Evolutionary conservation across 805 yeast species (phyloP).

Genomic region (Spathaspora sp.): DNA sequence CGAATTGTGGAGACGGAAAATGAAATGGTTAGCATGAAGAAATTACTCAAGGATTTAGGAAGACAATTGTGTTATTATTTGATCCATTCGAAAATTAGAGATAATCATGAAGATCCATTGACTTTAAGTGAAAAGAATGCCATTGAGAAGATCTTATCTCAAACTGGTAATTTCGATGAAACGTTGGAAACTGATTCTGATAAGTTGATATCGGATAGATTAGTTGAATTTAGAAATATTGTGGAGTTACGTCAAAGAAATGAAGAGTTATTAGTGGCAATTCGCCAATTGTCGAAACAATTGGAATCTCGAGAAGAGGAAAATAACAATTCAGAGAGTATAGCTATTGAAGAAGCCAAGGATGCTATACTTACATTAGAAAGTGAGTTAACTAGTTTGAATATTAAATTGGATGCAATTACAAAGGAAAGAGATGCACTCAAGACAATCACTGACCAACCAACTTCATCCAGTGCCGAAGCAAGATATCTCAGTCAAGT

Average conservation of each 20-base stretch:
- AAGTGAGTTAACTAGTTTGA: conserved; percentile 51
- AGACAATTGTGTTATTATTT: conserved; percentile 77
- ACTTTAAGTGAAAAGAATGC: conserved; percentile 62
- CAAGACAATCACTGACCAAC: conserved; percentile 21
- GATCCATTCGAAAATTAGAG: conserved; percentile 58
- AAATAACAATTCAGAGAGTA: conserved; percentile 38
- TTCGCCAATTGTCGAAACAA: conserved; percentile 68
- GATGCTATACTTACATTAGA: conserved; percentile 64
- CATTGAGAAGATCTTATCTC: conserved; percentile 50
- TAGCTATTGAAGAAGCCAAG: conserved; percentile 59
- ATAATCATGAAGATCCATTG: conserved; percentile 56
- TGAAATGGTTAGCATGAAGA: conserved; percentile 47
- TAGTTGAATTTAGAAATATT: conserved; percentile 66
- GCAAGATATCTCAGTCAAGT: conserved; percentile 20
- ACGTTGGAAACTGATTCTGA: conserved; percentile 63
- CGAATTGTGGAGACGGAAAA: conserved; percentile 40
- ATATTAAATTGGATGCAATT: conserved; percentile 49
- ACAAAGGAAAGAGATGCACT: conserved; percentile 70
- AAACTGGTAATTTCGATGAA: conserved; percentile 26
- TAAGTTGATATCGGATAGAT: conserved; percentile 62
- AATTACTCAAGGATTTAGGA: conserved; percentile 69
- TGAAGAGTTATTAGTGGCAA: conserved; percentile 62
- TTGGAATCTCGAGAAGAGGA: conserved; percentile 62
- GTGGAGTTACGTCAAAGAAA: conserved; percentile 72
- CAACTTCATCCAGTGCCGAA: conserved; percentile 11